Percentiles rank a stretch among this genome's conserved stretches.
These are phyloP conservation scores for Coemansia asiatica DNA, from an alignment of 192 early-diverging fungal species.

Conservation along the genomic window DNA sequence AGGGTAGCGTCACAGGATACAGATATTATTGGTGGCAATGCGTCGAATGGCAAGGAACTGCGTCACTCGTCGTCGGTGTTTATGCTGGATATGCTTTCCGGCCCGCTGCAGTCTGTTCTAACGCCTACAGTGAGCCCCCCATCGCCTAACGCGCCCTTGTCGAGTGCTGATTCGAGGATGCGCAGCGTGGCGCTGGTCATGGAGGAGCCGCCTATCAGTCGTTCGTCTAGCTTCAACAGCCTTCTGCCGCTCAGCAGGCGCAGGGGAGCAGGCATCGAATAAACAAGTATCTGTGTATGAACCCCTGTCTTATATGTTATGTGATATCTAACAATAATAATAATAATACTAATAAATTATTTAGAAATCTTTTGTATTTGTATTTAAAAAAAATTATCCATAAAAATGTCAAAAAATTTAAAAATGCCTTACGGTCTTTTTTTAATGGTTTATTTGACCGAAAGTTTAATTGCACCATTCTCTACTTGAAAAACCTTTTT, in stretches of 20 bases:
- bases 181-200: constrained; percentile 3
- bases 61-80: constrained; percentile 22
- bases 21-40: neutral
- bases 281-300: neutral
- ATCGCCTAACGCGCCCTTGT: neutral
- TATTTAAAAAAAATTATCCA: too few relatives aligned
- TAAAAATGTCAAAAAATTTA: too few relatives aligned
- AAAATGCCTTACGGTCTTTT: too few relatives aligned
- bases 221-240: constrained; percentile 32
- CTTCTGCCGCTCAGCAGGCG: constrained; percentile 21
- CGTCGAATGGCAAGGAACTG: neutral
- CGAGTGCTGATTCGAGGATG: neutral
- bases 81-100: constrained; percentile 22
- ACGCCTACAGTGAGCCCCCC: constrained; percentile 3
- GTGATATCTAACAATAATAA: too few relatives aligned
- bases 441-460: too few relatives aligned
- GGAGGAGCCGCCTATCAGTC: constrained; percentile 15
- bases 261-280: constrained; percentile 9
- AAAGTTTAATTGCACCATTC: too few relatives aligned
- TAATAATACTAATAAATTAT: neutral
- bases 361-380: too few relatives aligned
- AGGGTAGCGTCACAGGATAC: too few relatives aligned
- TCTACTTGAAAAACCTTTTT: too few relatives aligned
- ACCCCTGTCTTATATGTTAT: too few relatives aligned
- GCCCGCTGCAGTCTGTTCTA: constrained; percentile 6